A percentile compares a stretch with the other conserved stretches of the same genome.
Conservation (phyloP, 352 stramenopile species). For the Phytophthora syringae region DNA sequence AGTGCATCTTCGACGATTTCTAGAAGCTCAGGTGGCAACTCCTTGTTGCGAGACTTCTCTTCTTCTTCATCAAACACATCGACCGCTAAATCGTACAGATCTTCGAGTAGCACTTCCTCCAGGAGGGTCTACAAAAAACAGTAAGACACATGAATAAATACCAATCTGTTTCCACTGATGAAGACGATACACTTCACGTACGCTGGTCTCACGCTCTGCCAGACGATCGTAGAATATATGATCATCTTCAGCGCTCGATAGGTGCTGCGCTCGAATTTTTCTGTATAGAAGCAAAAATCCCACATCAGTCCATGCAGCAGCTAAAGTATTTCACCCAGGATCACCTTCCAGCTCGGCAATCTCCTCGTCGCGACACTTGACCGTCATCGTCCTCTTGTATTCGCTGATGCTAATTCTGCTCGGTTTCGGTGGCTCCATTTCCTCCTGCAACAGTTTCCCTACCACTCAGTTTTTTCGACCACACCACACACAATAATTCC, state of each 20-base stretch:
- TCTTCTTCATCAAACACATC: slow-evolving; percentile 66
- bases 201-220: slow-evolving; percentile 51
- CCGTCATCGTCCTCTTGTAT: slow-evolving; percentile 4
- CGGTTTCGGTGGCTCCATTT: neutral
- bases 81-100: slow-evolving; percentile 61
- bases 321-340: too few species aligned
- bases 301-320: neutral
- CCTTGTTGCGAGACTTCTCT: slow-evolving; percentile 49
- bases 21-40: slow-evolving; percentile 71
- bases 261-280: slow-evolving; percentile 43
- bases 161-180: too few species aligned
- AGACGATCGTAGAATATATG: slow-evolving; percentile 52
- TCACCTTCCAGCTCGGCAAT: slow-evolving; percentile 64
- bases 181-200: too few species aligned
- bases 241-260: slow-evolving; percentile 45
- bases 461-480: too few species aligned
- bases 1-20: slow-evolving; percentile 65
- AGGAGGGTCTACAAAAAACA: slow-evolving; percentile 63
- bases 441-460: slow-evolving; percentile 19
- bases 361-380: slow-evolving; percentile 42
- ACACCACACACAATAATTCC: too few species aligned
- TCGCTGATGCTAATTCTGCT: slow-evolving; percentile 8
- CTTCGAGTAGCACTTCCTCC: slow-evolving; percentile 65
- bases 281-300: slow-evolving; percentile 28
- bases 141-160: neutral